A percentile compares a stretch with the other conserved stretches of the same genome.
Evolutionary conservation across 371 early-diverging fungal genomes (phyloP).

Genomic region (Scutellospora calospora): DNA sequence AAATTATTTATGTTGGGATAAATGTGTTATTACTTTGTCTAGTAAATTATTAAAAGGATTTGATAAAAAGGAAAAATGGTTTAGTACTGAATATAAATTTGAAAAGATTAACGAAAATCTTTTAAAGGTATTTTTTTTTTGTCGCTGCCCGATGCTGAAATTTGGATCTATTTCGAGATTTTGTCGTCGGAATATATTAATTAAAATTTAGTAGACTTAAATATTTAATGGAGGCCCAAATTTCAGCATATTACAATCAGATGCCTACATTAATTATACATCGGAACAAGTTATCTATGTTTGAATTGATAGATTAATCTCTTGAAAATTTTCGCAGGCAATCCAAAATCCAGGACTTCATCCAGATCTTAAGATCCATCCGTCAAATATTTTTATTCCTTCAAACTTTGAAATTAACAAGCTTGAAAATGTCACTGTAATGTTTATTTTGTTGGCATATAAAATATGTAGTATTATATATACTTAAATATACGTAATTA

Average conservation of each 20-base stretch:
- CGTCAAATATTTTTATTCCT: slow-evolving; percentile 88
- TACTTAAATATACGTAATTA: not conserved
- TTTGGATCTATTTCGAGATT: too few relatives aligned
- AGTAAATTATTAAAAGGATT: slow-evolving; percentile 12
- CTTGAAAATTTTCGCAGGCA: not conserved
- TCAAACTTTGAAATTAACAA: slow-evolving; percentile 69
- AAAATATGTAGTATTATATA: not conserved
- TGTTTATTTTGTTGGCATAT: not conserved
- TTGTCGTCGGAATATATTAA: too few relatives aligned
- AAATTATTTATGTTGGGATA: slow-evolving; percentile 68
- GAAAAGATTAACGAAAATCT: slow-evolving; percentile 65
- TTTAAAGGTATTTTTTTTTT: slow-evolving; percentile 65
- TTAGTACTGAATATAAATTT: slow-evolving; percentile 83
- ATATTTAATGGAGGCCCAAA: too few relatives aligned
- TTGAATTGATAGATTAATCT: slow-evolving; percentile 54
- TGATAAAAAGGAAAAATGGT: slow-evolving; percentile 72
- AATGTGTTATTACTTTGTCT: slow-evolving; percentile 53
- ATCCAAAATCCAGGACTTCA: not conserved
- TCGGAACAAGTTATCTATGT: too few relatives aligned
- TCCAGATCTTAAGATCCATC: slow-evolving; percentile 61
- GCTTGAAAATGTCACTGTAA: slow-evolving; percentile 43
- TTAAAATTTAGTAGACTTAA: slow-evolving; percentile 56
- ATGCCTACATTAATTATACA: too few relatives aligned
- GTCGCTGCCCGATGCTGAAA: too few relatives aligned
- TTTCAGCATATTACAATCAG: too few relatives aligned